Evolutionary conservation across 1,284 basidiomycete genomes (phyloP), one percentile per base, ranked within the genome.

Genomic region (Athelia sp.): DNA sequence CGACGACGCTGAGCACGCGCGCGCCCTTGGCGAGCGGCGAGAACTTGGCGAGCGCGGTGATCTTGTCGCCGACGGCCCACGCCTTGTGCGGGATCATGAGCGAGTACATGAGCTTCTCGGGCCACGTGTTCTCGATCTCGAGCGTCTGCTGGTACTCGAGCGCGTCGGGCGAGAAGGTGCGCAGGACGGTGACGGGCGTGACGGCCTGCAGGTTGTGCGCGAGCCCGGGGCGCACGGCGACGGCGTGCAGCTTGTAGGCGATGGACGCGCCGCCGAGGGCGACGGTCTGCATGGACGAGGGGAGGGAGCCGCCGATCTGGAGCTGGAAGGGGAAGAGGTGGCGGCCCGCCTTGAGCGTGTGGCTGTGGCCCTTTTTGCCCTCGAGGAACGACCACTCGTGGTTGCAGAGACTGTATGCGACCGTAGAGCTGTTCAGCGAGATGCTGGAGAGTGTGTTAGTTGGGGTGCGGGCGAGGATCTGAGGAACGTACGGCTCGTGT

Each of bases 111-210:
- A 95, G 72, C 70, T 96, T 98, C 35, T 89, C 88, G 0, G 94
- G 93, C 94, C 94, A 98, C 13, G 92, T 94, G 66, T 95, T 96
- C 67, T 96, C 93, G 54, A 90, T 87, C 66, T 98, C 94, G 52
- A 96, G 79, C 1, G 92, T 93, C 66, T 97, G 93, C 62, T 92
- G 93, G 72, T 92, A 97, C 67, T 97, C 94, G 58, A 96, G 79
- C 1, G 93, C 87, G 56, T 95, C 92, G 2, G 81, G 66, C 4
- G 82, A 75, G 59, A 93, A 88, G 2, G 85, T 82, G 50, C 93
- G 82, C 45, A 88, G 60, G 54, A 97, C 72, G 52, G 75, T 71
- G 50, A 97, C 78, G 11, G 82, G 78, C 43, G 73, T 69, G 45
- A 74, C 69, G 1, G 81, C 72, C 48, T 84, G 78, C 49, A 91